Conservation (phyloP, 257 asterid species). For the Solanum chaucha region DNA sequence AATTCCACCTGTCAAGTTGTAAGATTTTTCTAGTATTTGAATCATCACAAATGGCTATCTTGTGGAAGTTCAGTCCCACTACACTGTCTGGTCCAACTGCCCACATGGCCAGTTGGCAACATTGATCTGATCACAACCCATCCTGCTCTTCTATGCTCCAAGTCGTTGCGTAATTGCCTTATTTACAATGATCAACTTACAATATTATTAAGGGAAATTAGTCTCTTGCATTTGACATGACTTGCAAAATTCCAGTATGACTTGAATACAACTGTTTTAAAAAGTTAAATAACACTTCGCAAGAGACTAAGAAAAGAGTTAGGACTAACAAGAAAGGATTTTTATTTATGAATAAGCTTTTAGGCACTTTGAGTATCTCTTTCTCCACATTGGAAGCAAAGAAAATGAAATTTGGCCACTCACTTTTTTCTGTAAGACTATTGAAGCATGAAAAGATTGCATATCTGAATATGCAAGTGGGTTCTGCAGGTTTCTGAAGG, state of each 20-base stretch:
- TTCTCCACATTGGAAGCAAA: not conserved
- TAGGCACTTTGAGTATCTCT: not conserved
- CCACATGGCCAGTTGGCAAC: not conserved
- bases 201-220: not conserved
- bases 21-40: not conserved
- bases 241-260: not conserved
- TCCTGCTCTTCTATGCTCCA: not conserved
- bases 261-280: not conserved
- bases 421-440: not conserved
- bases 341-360: not conserved
- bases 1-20: not conserved
- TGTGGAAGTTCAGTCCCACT: not conserved
- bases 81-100: not conserved
- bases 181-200: not conserved
- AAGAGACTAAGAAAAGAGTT: not conserved
- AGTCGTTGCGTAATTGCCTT: not conserved
- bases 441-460: not conserved
- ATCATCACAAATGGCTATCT: not conserved
- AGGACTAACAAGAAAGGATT: not conserved
- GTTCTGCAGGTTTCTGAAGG: conserved; percentile 92
- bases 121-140: not conserved
- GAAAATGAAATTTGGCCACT: not conserved
- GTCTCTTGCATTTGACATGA: not conserved
- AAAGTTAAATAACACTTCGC: not conserved
- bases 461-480: not conserved